These are phyloP conservation scores for Fraxinus anomala DNA, from an alignment of 257 asterid genomes.

Conservation along the genomic window DNA sequence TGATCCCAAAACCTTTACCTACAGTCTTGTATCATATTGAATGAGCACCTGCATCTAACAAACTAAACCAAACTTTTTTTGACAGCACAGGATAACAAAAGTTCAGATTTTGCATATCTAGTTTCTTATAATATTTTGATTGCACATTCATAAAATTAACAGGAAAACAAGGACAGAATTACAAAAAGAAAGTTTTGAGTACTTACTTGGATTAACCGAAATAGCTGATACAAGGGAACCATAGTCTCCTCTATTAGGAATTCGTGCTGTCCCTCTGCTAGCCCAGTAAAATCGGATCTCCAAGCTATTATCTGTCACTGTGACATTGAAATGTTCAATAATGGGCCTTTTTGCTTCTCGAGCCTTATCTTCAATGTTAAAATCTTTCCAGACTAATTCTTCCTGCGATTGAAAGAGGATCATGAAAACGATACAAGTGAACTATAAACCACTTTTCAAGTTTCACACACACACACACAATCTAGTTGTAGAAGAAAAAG, in stretches of 20 bases:
- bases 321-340: slow-evolving; percentile 41
- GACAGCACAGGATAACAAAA: not conserved
- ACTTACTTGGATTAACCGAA: slow-evolving; percentile 77
- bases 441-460: not conserved
- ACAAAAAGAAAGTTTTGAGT: slow-evolving; percentile 15
- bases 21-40: not conserved
- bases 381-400: slow-evolving; percentile 55
- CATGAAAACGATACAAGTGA: slow-evolving; percentile 21
- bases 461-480: not conserved
- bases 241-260: slow-evolving; percentile 75
- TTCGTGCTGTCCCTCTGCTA: slow-evolving; percentile 76
- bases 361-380: slow-evolving; percentile 72
- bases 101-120: not conserved
- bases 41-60: not conserved
- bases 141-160: not conserved
- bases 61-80: not conserved
- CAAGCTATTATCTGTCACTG: slow-evolving; percentile 54
- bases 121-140: not conserved
- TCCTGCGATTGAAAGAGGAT: slow-evolving; percentile 49
- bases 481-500: not conserved
- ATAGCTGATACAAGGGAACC: slow-evolving; percentile 90
- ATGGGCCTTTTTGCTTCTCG: slow-evolving; percentile 60
- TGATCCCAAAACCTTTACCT: not conserved
- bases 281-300: slow-evolving; percentile 85
- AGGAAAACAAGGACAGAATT: not conserved